phyloP scores from a whole-genome alignment of 305 asterid genomes.

The Salvia sclarea region DNA sequence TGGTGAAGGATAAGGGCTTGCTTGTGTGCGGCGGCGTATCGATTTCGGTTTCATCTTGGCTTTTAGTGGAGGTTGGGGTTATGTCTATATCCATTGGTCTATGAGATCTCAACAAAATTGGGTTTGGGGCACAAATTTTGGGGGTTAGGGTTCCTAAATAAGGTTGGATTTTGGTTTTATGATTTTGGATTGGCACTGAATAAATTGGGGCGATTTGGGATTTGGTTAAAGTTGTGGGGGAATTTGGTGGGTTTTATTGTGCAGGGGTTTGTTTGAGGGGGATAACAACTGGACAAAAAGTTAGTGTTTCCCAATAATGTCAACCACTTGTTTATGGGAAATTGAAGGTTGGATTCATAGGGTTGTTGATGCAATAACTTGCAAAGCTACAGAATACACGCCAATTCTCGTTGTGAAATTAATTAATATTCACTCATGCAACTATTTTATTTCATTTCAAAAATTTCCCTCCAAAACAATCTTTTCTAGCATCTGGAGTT shows the following conservation, averaged over 20 bases:
- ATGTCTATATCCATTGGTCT: slow-evolving; percentile 53
- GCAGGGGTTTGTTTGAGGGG: slow-evolving; percentile 24
- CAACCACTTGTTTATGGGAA: slow-evolving; percentile 53
- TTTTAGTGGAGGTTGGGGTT: slow-evolving; percentile 49
- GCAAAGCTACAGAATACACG: slow-evolving; percentile 13
- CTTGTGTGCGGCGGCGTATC: slow-evolving; percentile 69
- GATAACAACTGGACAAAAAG: slow-evolving; percentile 39
- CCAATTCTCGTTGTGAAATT: slow-evolving; percentile 34
- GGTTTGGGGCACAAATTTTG: slow-evolving; percentile 19
- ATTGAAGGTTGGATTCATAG: slow-evolving; percentile 32
- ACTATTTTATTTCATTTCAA: too few species aligned
- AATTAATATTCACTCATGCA: slow-evolving; percentile 37
- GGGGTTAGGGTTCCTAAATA: slow-evolving; percentile 33
- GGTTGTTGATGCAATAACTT: slow-evolving; percentile 29
- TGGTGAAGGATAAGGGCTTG: slow-evolving; percentile 43
- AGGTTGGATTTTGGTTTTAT: background rate
- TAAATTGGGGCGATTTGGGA: slow-evolving; percentile 17
- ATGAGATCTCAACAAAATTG: background rate
- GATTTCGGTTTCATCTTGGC: slow-evolving; percentile 49
- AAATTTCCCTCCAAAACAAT: too few species aligned
- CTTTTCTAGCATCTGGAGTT: too few species aligned
- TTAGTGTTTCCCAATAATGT: slow-evolving; percentile 48
- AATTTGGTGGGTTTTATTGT: slow-evolving; percentile 1
- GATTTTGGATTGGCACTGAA: slow-evolving; percentile 4
- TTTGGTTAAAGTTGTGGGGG: background rate